Evolutionary conservation across 1,284 basidiomycete species (phyloP), one percentile per base, ranked within the genome.

Genomic region (Meripilus lineatus): DNA sequence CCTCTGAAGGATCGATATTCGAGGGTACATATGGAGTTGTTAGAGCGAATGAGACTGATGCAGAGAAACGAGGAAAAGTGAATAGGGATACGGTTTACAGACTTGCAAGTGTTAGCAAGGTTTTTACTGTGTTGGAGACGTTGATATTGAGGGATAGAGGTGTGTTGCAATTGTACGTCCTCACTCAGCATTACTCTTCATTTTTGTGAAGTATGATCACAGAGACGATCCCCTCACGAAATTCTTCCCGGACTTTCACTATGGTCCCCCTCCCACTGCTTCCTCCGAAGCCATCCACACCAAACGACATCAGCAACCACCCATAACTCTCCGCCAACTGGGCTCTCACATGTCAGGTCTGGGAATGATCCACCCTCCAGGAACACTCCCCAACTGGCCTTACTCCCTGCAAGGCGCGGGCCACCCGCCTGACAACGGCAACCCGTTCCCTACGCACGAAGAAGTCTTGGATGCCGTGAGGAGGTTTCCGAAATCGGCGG

Each of bases 261-360:
- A 48, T 34, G 44, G 42, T n/a, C 42, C 43, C n/a, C 51, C 48
- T 17, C 46, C 49, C 10, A 46, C 42, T 32, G 40, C 37, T 7
- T 23, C 48, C 13, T 5, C 13, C 3, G 14, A 3, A 2, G 8
- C 11, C 7, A 14, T 11, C 4, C 8, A n/a, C 25, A 20, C 22
- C 44, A 5, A 45, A 52, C 7, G 45, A 52, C 14, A 55, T n/a
- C n/a, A n/a, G n/a, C n/a, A n/a, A n/a, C n/a, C 62, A 5, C 68
- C 68, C 4, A 65, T 77, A 25, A 74, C 72, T 1, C 58, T 74
- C n/a, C 66, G 65, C 30, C 62, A 70, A 48, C 58, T 75, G 14
- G 69, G 71, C 18, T 70, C 61, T 42, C 74, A 77, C 51, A 64
- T 72, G 54, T 66, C 69, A 20, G 72, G 75, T 7, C 55, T 76